Conservation (phyloP, 352 stramenopile species). For the Pythium sukuiense region DNA sequence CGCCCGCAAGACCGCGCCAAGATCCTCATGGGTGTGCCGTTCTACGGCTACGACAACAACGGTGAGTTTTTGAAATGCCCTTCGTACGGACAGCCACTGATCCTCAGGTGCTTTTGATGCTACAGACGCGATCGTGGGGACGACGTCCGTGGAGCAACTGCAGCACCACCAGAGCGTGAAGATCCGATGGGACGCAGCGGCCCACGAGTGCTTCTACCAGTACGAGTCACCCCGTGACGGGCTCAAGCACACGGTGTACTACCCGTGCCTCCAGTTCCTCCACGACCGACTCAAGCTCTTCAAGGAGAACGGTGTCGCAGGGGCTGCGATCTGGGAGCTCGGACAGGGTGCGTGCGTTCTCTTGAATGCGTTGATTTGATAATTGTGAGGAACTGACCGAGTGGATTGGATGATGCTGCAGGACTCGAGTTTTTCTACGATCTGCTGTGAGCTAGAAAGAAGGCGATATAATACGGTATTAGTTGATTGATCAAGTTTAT, state of each 20-base stretch:
- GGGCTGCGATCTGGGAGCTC: conserved; percentile 75
- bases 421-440: conserved; percentile 83
- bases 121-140: conserved; percentile 29
- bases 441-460: conserved; percentile 35
- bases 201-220: conserved; percentile 58
- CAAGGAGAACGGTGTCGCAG: conserved; percentile 39
- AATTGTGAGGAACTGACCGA: neutral
- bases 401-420: conserved; percentile 15
- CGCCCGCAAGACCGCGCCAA: conserved; percentile 44
- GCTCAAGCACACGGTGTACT: conserved; percentile 59
- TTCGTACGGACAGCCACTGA: neutral
- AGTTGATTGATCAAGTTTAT: neutral
- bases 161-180: conserved; percentile 9
- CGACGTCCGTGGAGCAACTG: conserved; percentile 26
- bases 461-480: neutral
- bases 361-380: neutral
- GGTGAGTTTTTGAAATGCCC: conserved; percentile 25
- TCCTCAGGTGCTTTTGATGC: neutral
- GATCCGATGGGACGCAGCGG: conserved; percentile 28
- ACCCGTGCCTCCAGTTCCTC: conserved; percentile 81
- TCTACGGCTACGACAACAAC: conserved; percentile 82
- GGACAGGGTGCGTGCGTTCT: conserved; percentile 55
- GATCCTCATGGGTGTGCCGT: conserved; percentile 72
- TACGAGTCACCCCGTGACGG: conserved; percentile 37
- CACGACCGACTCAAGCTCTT: conserved; percentile 65